A percentile compares a stretch with the other conserved stretches of the same genome.
Evolutionary conservation across 768 basidiomycete species (phyloP).

Genomic region (Sporobolomyces pararoseus): DNA sequence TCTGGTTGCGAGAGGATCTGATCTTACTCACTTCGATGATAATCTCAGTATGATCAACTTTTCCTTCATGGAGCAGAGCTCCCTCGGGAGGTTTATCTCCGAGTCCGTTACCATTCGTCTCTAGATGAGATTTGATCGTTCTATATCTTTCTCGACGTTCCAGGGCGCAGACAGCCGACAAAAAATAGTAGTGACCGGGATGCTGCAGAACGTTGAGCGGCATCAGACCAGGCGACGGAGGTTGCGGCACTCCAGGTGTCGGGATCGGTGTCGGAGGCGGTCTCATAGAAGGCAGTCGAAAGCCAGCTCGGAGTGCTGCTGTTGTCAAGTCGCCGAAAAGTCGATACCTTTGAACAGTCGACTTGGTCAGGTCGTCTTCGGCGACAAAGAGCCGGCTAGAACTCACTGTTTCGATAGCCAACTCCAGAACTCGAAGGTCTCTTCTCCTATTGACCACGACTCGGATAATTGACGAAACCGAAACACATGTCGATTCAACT

Average conservation of each 20-base stretch:
- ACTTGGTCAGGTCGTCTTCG: background rate
- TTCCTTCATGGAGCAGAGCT: constrained; percentile 82
- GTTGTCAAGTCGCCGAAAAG: constrained; percentile 87
- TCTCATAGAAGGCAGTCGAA: constrained; percentile 44
- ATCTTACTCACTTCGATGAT: constrained; percentile 79
- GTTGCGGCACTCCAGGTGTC: constrained; percentile 4
- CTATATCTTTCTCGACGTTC: constrained; percentile 66
- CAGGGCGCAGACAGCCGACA: constrained; percentile 81
- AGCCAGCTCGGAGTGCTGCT: constrained; percentile 56
- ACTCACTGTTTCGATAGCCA: constrained; percentile 89
- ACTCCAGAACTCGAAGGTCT: constrained; percentile 95
- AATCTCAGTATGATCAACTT: constrained; percentile 78
- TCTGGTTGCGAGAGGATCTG: too few species aligned
- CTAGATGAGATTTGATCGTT: constrained; percentile 60
- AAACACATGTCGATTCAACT: constrained; percentile 79
- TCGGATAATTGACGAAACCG: constrained; percentile 74
- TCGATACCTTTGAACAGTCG: constrained; percentile 67
- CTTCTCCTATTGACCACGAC: constrained; percentile 93
- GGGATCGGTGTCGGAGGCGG: constrained; percentile 39
- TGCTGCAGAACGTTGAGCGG: constrained; percentile 81
- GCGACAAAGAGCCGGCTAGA: background rate
- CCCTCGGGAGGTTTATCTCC: constrained; percentile 53
- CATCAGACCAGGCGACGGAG: constrained; percentile 55
- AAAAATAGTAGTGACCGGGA: constrained; percentile 86
- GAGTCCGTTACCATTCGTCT: constrained; percentile 49